A percentile compares a stretch with the other conserved stretches of the same genome.
Conservation (phyloP, 2,329 filamentous ascomycete genomes). For the Chrysoporthe puriensis region DNA sequence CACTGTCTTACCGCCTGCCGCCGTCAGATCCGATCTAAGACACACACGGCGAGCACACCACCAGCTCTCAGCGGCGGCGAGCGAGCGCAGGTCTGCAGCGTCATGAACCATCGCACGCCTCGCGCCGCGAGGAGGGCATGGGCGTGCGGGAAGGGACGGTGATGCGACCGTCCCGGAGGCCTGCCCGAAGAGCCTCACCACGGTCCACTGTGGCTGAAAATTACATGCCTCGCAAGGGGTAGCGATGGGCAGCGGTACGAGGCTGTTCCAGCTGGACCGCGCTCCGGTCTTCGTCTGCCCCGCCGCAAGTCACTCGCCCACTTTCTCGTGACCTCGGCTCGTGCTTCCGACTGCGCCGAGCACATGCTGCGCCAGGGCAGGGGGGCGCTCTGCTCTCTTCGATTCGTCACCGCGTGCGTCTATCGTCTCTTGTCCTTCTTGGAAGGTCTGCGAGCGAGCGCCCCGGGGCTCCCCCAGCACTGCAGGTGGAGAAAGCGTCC, state of each 20-base stretch:
- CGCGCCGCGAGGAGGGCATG: conserved; percentile 5
- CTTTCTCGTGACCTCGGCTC: conserved; percentile 2
- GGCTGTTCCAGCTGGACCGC: background rate
- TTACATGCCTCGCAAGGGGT: conserved; percentile 10
- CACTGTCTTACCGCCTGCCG: conserved; percentile 19
- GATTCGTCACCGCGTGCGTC: background rate
- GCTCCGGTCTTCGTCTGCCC: conserved; percentile 2
- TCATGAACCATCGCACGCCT: conserved; percentile 9
- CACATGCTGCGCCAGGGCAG: background rate
- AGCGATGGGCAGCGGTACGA: conserved; percentile 1
- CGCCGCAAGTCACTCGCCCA: background rate
- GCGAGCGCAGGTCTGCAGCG: background rate
- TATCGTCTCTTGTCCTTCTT: conserved; percentile 4
- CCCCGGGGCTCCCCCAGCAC: background rate
- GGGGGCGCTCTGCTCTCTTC: background rate
- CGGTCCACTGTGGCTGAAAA: conserved; percentile 21
- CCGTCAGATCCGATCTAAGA: conserved; percentile 21
- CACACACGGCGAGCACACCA: conserved; percentile 1
- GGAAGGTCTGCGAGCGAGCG: background rate
- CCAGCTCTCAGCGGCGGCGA: background rate
- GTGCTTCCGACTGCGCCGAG: background rate
- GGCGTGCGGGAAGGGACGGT: conserved; percentile 14
- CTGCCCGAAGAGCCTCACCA: conserved; percentile 29
- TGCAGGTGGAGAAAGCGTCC: conserved; percentile 2
- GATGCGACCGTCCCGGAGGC: conserved; percentile 26